Evolutionary conservation across 108 stramenopile genomes (phyloP), one percentile per base, ranked within the genome.

Genomic region (Skeletonema marinoi): DNA sequence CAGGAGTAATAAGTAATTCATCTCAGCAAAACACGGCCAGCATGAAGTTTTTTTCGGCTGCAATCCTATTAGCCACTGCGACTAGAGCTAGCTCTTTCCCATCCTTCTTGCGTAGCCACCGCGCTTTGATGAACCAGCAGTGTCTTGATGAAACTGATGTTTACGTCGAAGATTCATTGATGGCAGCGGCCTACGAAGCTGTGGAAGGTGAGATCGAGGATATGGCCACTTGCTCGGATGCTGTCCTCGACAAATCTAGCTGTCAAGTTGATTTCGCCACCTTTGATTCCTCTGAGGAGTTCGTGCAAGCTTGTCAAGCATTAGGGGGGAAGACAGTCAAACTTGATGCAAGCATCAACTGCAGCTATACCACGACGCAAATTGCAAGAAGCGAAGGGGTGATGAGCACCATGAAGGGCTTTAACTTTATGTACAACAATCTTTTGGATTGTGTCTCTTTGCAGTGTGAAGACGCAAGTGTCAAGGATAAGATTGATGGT

Each of bases 301-400:
- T 66, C 16, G n/a, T 44, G 39, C 39, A 66, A 48, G 38, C 19
- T 25, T 66, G 66, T 44, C 17, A 12, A 11, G 66, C 29, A 42
- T n/a, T 66, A 13, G 66, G 66, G 3, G 66, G 66, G 17, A 66
- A 66, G 66, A 14, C 66, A 31, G 35, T 66, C 66, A 66, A 42
- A 48, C 30, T 66, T 42, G 66, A 66, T 35, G 66, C 66, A 36
- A 48, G 30, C 44, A 44, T 66, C 42, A 31, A 66, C 41, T 66
- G 66, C 21, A 32, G 39, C 41, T 66, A 66, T 48, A 30, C 6
- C 19, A 11, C 41, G 4, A 1, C 41, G n/a, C 66, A 66, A 48
- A 66, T 66, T 29, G 30, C 39, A 12, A 66, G 66, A 35, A 29
- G 16, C 6, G 66, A 66, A 10, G 9, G 19, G 44, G 44, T 4